phyloP scores from a whole-genome alignment of 1,284 basidiomycete species.

The Melampsora larici-populina region DNA sequence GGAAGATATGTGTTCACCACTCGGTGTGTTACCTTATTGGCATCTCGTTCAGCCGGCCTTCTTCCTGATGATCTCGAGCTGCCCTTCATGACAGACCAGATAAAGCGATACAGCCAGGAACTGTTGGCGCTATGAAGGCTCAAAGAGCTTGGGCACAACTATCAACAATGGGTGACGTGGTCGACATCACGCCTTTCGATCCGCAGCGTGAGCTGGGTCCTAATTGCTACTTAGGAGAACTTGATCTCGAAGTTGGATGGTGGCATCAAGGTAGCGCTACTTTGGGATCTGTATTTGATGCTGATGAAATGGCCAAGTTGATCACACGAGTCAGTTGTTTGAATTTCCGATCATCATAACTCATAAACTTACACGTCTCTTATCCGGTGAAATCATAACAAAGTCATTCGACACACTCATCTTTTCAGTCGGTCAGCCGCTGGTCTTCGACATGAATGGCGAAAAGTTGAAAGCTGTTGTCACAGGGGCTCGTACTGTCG shows the following conservation, averaged over 20 bases:
- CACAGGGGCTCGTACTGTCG: conserved; percentile 64
- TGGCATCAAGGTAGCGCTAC: conserved; percentile 17
- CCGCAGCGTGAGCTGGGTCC: conserved; percentile 60
- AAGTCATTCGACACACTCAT: conserved; percentile 66
- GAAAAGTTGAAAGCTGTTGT: conserved; percentile 74
- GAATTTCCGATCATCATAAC: not conserved
- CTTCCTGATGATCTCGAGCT: conserved; percentile 61
- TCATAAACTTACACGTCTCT: not conserved
- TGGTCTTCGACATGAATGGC: conserved; percentile 88
- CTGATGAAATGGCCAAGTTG: conserved; percentile 15
- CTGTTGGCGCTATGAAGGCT: conserved; percentile 59
- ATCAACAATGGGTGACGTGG: conserved; percentile 70
- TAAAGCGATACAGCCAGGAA: conserved; percentile 48
- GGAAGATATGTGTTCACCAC: conserved; percentile 67
- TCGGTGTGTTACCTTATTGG: conserved; percentile 62
- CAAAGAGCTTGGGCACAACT: conserved; percentile 74
- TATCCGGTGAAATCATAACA: conserved; percentile 40
- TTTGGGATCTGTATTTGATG: conserved; percentile 25
- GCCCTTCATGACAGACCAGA: conserved; percentile 45
- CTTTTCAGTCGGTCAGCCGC: conserved; percentile 63
- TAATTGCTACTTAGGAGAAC: conserved; percentile 68
- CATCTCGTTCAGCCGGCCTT: conserved; percentile 66
- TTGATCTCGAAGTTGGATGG: conserved; percentile 65
- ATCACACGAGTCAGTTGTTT: conserved; percentile 14
- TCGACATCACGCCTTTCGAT: conserved; percentile 67